Evolutionary conservation across 345 rosid species (phyloP).

Genomic region (Hibiscus tridactylites): DNA sequence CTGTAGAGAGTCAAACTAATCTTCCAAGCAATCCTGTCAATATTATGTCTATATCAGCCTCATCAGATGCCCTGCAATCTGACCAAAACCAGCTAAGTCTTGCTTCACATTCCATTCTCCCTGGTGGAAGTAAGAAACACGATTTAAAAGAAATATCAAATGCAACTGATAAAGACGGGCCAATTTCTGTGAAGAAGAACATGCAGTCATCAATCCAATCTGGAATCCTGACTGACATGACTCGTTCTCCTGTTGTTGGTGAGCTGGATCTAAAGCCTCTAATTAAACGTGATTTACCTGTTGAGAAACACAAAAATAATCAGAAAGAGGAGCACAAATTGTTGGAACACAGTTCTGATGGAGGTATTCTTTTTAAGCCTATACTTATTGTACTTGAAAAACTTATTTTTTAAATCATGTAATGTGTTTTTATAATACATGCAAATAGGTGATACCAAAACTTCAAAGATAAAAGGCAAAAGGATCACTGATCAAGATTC

Average conservation of each 20-base stretch:
- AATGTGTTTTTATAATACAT: constrained; percentile 17
- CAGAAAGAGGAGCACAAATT: constrained; percentile 56
- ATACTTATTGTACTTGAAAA: constrained; percentile 7
- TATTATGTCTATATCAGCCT: constrained; percentile 14
- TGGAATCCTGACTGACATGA: constrained; percentile 40
- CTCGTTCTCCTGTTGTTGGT: constrained; percentile 30
- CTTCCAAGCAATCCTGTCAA: constrained; percentile 33
- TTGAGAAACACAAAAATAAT: constrained; percentile 45
- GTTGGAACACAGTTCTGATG: constrained; percentile 42
- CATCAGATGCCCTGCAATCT: constrained; percentile 19
- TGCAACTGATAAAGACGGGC: constrained; percentile 32
- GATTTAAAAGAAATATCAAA: constrained; percentile 37
- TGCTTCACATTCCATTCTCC: constrained; percentile 18
- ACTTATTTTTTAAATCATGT: constrained; percentile 7
- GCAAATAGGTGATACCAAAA: constrained; percentile 46
- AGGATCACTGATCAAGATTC: constrained; percentile 45
- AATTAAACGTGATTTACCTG: constrained; percentile 32
- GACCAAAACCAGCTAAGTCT: constrained; percentile 23
- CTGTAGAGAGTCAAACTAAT: constrained; percentile 34
- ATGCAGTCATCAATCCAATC: constrained; percentile 24
- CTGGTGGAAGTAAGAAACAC: constrained; percentile 48
- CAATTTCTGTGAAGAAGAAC: constrained; percentile 24
- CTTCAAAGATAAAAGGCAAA: constrained; percentile 52
- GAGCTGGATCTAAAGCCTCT: constrained; percentile 35
- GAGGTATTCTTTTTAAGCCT: constrained; percentile 47